These are phyloP conservation scores for Penicillium salamii DNA, from an alignment of 495 filamentous ascomycete species.

Conservation along the genomic window DNA sequence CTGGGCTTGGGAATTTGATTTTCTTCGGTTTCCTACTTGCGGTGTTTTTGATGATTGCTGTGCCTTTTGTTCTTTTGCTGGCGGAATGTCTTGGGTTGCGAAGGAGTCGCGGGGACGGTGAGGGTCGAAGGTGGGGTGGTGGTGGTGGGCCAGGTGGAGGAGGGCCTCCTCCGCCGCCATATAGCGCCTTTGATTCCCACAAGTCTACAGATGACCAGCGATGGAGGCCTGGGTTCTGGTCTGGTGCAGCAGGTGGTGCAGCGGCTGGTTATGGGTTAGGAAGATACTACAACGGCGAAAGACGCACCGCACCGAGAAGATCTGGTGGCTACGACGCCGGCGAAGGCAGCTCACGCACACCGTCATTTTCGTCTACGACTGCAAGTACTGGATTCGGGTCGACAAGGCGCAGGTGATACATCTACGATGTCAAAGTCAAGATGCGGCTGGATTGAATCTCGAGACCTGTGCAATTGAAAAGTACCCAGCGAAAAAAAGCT, in stretches of 20 bases:
- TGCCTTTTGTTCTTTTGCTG: conserved; percentile 32
- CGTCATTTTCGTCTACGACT: conserved; percentile 52
- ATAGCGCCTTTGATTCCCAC: background rate
- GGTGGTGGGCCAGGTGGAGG: conserved; percentile 52
- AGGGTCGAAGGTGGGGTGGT: conserved; percentile 39
- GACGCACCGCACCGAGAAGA: background rate
- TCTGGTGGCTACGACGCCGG: conserved; percentile 35
- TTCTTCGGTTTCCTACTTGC: conserved; percentile 52
- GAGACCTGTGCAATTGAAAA: background rate
- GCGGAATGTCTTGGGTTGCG: conserved; percentile 19
- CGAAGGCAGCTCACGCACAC: conserved; percentile 49
- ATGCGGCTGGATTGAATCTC: background rate
- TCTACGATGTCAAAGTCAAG: background rate
- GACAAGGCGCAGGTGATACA: conserved; percentile 66
- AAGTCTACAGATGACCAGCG: conserved; percentile 37
- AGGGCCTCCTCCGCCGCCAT: conserved; percentile 34
- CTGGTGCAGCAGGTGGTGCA: conserved; percentile 67
- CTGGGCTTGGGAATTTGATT: conserved; percentile 26
- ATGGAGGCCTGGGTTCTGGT: conserved; percentile 90
- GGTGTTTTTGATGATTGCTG: too few species aligned
- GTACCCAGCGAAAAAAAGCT: background rate
- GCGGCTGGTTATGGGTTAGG: conserved; percentile 70
- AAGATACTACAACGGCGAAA: conserved; percentile 38
- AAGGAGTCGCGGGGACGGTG: conserved; percentile 9
- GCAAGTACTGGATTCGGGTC: conserved; percentile 90